A percentile compares a stretch with the other conserved stretches of the same genome.
phyloP scores from a whole-genome alignment of 176 grass and related monocot species.

The Cenchrus americanus region DNA sequence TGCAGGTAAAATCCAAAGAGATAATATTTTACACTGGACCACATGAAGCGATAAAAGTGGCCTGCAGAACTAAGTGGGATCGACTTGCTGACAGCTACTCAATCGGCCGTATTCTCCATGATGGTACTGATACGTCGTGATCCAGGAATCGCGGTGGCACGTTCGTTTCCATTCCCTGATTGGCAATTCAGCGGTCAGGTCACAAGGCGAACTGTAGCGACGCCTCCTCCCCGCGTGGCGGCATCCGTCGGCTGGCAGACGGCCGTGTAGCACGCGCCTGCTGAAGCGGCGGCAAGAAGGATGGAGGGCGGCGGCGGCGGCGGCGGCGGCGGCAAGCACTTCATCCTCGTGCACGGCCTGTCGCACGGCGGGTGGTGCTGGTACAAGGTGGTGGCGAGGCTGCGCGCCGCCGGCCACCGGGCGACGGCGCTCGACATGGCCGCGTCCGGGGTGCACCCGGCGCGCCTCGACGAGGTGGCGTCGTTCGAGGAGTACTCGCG shows the following conservation, averaged over 20 bases:
- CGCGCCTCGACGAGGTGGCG: constrained; percentile 47
- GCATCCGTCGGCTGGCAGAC: too few relatives aligned
- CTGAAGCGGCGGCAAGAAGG: not conserved
- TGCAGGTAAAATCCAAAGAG: not conserved
- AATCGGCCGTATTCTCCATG: not conserved
- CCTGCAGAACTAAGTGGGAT: not conserved
- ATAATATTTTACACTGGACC: not conserved
- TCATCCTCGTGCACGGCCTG: constrained; percentile 59
- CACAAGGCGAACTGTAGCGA: not conserved
- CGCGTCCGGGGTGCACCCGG: constrained; percentile 49
- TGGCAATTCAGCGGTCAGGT: not conserved
- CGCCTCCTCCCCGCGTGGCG: too few relatives aligned
- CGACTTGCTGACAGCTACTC: not conserved
- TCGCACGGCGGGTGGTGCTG: constrained; percentile 66
- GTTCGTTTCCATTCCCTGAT: too few relatives aligned
- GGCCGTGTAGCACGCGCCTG: not conserved
- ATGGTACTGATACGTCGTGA: too few relatives aligned
- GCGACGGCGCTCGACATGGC: constrained; percentile 60
- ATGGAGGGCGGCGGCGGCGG: constrained; percentile 16
- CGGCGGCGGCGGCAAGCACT: constrained; percentile 40
- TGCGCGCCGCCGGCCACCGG: constrained; percentile 39
- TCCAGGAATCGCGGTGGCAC: too few relatives aligned
- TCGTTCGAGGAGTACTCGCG: constrained; percentile 65
- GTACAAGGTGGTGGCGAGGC: constrained; percentile 53
- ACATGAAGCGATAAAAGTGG: not conserved